Conservation (phyloP, 768 basidiomycete species). For the Serendipita sp. region DNA sequence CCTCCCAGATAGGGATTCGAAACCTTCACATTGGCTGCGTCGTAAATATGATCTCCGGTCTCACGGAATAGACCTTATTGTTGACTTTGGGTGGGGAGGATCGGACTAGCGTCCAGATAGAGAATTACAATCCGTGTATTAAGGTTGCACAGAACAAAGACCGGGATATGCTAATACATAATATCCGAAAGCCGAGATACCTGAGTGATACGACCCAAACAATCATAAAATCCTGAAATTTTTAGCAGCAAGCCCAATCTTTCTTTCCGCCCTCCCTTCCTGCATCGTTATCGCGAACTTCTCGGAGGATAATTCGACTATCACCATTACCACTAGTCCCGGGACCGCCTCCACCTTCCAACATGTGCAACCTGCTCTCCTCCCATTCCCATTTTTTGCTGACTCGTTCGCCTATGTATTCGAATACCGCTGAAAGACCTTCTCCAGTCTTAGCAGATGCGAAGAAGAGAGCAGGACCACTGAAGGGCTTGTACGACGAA, state of each 20-base stretch:
- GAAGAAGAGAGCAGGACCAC: constrained; percentile 51
- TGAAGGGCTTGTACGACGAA: constrained; percentile 23
- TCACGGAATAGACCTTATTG: constrained; percentile 51
- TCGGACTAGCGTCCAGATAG: background rate
- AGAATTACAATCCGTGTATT: background rate
- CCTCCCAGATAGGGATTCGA: background rate
- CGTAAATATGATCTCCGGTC: constrained; percentile 54
- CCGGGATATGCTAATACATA: background rate
- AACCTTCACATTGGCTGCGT: constrained; percentile 16
- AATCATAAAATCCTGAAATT: background rate
- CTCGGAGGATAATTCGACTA: constrained; percentile 1
- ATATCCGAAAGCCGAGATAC: no score
- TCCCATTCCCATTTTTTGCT: constrained; percentile 50
- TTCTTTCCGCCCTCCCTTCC: background rate
- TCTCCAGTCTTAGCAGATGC: constrained; percentile 66
- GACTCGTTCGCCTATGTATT: constrained; percentile 52
- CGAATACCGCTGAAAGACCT: constrained; percentile 57
- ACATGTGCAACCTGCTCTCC: constrained; percentile 21
- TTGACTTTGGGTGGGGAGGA: constrained; percentile 39
- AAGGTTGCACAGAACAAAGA: background rate
- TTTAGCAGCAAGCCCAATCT: background rate
- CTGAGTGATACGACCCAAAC: no score
- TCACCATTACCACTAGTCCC: background rate
- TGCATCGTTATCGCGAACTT: background rate
- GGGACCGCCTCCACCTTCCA: background rate